Percentiles rank a stretch among this genome's conserved stretches.
Conservation (phyloP, 768 basidiomycete species). For the Pleurotus cornucopiae region DNA sequence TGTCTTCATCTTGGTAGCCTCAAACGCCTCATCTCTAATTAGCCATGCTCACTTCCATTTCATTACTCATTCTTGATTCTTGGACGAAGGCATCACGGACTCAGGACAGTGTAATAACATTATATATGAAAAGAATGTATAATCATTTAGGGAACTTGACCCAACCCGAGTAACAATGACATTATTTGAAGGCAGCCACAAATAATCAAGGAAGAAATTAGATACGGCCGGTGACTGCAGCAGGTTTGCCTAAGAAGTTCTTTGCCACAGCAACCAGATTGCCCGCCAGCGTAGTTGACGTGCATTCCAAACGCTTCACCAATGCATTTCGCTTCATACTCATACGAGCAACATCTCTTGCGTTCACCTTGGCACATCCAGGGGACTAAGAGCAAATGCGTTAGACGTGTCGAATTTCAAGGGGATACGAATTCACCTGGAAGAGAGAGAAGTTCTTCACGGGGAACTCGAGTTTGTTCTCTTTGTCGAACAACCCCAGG, state of each 20-base stretch:
- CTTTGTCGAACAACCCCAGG: constrained; percentile 25
- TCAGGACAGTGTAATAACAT: too few relatives aligned
- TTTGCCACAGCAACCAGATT: neutral
- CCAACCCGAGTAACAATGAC: too few relatives aligned
- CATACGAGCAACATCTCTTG: neutral
- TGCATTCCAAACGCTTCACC: neutral
- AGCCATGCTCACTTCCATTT: too few relatives aligned
- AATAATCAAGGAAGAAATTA: too few relatives aligned
- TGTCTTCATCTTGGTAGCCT: too few relatives aligned
- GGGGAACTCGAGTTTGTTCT: neutral
- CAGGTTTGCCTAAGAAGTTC: neutral
- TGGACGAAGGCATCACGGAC: too few relatives aligned
- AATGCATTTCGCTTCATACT: neutral
- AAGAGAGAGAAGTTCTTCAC: neutral
- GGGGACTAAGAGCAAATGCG: neutral
- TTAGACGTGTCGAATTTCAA: neutral
- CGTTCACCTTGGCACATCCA: constrained; percentile 1
- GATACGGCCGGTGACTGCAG: neutral
- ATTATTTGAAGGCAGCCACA: too few relatives aligned
- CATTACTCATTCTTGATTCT: too few relatives aligned
- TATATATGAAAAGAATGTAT: too few relatives aligned
- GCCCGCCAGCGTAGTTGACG: neutral
- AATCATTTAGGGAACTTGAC: too few relatives aligned
- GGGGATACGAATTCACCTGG: neutral
- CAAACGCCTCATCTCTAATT: too few relatives aligned